phyloP scores from a whole-genome alignment of 2,329 filamentous ascomycete species.

The Fusarium austroafricanum region DNA sequence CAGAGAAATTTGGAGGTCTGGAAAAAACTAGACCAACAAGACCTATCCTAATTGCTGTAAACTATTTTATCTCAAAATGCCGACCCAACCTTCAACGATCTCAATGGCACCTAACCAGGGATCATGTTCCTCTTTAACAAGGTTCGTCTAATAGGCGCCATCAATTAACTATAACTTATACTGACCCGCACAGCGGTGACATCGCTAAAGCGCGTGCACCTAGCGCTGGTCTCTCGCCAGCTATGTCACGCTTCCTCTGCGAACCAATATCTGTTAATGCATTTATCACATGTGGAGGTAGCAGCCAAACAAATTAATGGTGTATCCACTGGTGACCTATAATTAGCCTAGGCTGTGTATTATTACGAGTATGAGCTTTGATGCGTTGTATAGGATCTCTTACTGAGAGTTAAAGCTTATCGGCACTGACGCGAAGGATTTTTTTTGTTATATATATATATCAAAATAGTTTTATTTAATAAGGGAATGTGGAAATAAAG shows the following conservation, averaged over 20 bases:
- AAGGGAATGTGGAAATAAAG: no score
- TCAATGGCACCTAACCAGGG: neutral
- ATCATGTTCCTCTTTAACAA: neutral
- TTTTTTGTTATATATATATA: no score
- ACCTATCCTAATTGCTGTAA: neutral
- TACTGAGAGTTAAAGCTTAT: no score
- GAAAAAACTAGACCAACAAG: neutral
- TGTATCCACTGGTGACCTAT: no score
- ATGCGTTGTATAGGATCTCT: no score
- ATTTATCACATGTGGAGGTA: neutral
- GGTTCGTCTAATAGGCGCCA: neutral
- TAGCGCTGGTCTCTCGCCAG: neutral
- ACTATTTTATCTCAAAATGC: neutral
- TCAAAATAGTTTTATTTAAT: no score
- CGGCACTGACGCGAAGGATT: no score
- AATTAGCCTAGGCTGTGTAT: no score
- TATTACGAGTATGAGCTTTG: no score
- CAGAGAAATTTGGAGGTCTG: neutral
- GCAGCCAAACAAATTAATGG: neutral
- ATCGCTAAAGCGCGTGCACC: neutral
- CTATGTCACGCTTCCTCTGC: constrained; percentile 3
- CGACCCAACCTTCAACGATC: neutral
- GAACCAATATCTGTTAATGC: neutral
- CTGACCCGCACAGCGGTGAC: neutral
- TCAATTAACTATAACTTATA: neutral